phyloP scores from a whole-genome alignment of 1,139 yeast genomes.

The Suhomyces chickasaworum region DNA sequence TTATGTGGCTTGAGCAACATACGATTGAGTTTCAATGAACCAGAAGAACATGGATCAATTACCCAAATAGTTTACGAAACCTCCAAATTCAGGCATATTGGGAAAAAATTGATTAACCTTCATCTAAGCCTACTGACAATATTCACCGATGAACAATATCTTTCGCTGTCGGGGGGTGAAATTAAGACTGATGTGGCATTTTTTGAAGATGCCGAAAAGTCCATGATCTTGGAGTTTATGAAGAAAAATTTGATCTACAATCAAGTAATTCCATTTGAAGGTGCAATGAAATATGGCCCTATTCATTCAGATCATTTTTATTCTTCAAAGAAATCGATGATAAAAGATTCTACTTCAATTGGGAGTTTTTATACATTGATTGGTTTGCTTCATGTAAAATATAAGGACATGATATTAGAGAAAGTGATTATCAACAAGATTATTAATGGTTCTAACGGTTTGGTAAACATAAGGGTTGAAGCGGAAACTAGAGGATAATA shows the following conservation, averaged over 20 bases:
- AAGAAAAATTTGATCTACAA: slow-evolving; percentile 30
- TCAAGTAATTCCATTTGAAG: slow-evolving; percentile 34
- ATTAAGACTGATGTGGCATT: slow-evolving; percentile 23
- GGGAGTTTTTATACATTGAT: slow-evolving; percentile 45
- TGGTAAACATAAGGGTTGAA: slow-evolving; percentile 16
- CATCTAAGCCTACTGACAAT: slow-evolving; percentile 26
- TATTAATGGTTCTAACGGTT: slow-evolving; percentile 29
- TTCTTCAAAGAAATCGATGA: slow-evolving; percentile 14
- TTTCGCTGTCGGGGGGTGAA: slow-evolving; percentile 33
- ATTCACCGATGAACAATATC: slow-evolving; percentile 30
- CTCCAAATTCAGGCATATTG: slow-evolving; percentile 26
- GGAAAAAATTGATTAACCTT: slow-evolving; percentile 23
- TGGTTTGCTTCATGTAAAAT: slow-evolving; percentile 38
- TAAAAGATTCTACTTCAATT: slow-evolving; percentile 31
- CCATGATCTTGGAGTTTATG: slow-evolving; percentile 37
- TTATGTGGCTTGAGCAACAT: slow-evolving; percentile 27
- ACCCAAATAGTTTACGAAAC: slow-evolving; percentile 12
- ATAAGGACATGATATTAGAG: slow-evolving; percentile 25
- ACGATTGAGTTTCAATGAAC: slow-evolving; percentile 8
- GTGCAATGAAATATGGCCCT: slow-evolving; percentile 26
- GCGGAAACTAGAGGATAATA: slow-evolving; percentile 8
- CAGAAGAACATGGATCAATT: neutral
- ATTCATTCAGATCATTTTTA: slow-evolving; percentile 17
- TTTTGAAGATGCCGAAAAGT: slow-evolving; percentile 22
- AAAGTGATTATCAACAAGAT: slow-evolving; percentile 32